Evolutionary conservation across 805 yeast species (phyloP).

Genomic region (Dipodascus albidus): DNA sequence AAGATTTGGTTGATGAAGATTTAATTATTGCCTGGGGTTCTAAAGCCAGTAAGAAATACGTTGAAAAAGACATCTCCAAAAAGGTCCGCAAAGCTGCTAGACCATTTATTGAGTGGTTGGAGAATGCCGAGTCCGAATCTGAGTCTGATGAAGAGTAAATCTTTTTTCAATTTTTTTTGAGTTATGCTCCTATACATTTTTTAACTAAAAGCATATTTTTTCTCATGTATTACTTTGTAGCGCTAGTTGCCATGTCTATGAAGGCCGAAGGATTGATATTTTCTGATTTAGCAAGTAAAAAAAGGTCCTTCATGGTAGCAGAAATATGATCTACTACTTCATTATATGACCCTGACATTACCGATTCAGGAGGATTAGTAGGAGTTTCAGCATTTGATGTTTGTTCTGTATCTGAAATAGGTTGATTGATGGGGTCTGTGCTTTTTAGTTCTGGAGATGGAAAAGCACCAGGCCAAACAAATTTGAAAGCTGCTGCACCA

Average conservation of each 20-base stretch:
- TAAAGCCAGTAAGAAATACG: slow-evolving; percentile 84
- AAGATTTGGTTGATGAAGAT: slow-evolving; percentile 78
- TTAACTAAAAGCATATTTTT: not conserved
- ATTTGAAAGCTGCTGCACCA: not conserved
- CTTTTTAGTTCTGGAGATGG: not conserved
- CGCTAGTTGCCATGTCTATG: not conserved
- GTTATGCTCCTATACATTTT: too few species aligned
- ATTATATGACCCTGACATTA: not conserved
- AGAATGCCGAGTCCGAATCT: slow-evolving; percentile 80
- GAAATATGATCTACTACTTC: not conserved
- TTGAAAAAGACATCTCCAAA: slow-evolving; percentile 82
- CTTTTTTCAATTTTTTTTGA: not conserved
- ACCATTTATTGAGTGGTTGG: slow-evolving; percentile 90
- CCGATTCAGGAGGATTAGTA: not conserved
- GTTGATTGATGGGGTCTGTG: not conserved
- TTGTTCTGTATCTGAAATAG: too few species aligned
- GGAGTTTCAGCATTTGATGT: too few species aligned
- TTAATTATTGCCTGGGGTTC: slow-evolving; percentile 77
- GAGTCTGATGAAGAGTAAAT: slow-evolving; percentile 43
- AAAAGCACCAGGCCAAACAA: not conserved
- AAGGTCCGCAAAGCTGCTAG: slow-evolving; percentile 94
- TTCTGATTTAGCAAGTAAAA: not conserved
- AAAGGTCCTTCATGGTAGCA: not conserved
- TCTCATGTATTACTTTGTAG: not conserved
- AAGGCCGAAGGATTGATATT: not conserved